These are phyloP conservation scores for Pythium coloratum DNA, from an alignment of 352 stramenopile species.

Conservation along the genomic window DNA sequence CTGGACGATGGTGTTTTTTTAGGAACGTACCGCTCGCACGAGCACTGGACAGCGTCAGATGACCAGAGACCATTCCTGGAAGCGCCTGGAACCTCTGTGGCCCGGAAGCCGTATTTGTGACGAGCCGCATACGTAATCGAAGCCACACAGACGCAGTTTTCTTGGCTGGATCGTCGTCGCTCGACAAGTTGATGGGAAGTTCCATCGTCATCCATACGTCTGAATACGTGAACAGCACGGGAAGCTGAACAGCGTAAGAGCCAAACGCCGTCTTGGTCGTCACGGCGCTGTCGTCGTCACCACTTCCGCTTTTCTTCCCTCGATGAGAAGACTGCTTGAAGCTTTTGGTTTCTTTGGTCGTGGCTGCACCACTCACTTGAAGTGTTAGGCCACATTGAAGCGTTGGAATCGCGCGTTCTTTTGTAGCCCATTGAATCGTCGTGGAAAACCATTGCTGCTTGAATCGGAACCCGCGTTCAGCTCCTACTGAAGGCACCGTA, in stretches of 20 bases:
- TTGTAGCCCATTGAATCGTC: slow-evolving; percentile 18
- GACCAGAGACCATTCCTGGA: background rate
- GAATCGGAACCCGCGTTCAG: background rate
- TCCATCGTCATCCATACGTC: slow-evolving; percentile 12
- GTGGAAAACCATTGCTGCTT: background rate
- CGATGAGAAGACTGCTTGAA: background rate
- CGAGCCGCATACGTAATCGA: slow-evolving; percentile 7
- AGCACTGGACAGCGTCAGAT: slow-evolving; percentile 12
- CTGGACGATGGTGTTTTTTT: background rate
- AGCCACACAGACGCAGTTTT: background rate
- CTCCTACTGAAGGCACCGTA: background rate
- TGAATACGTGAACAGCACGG: slow-evolving; percentile 20
- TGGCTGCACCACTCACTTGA: background rate
- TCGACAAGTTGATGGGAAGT: background rate
- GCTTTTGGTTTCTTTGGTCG: background rate
- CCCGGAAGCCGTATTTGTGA: background rate
- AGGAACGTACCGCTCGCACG: slow-evolving; percentile 8
- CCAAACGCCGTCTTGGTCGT: background rate
- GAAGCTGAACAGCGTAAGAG: slow-evolving; percentile 9
- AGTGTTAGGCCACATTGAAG: slow-evolving; percentile 8
- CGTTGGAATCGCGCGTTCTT: slow-evolving; percentile 20
- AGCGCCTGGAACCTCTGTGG: too few species aligned
- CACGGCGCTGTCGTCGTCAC: background rate
- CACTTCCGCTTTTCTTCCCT: background rate
- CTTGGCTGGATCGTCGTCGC: background rate